These are phyloP conservation scores for Alternaria consortialis DNA, from an alignment of 2,329 filamentous ascomycete species.

Conservation along the genomic window DNA sequence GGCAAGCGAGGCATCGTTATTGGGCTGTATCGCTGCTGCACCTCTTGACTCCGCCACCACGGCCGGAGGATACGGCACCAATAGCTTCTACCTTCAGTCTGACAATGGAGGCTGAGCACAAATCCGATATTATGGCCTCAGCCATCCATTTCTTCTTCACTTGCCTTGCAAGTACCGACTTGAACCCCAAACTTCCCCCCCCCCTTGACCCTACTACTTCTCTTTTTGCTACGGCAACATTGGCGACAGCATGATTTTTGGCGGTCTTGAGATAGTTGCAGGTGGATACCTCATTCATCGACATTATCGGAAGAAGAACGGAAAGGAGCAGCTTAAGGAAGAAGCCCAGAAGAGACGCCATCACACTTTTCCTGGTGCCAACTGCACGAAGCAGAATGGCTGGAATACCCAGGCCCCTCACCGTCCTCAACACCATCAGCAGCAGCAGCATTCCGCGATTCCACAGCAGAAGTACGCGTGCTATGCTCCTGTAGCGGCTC, in stretches of 20 bases:
- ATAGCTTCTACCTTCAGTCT: conserved; percentile 26
- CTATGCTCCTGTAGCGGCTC: conserved; percentile 23
- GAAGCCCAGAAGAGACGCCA: conserved; percentile 38
- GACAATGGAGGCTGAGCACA: conserved; percentile 36
- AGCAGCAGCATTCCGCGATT: conserved; percentile 15
- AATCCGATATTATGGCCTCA: conserved; percentile 29
- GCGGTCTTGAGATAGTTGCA: conserved; percentile 50
- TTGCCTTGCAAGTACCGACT: conserved; percentile 1
- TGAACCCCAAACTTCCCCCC: background rate
- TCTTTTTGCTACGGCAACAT: background rate
- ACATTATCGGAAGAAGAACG: conserved; percentile 48
- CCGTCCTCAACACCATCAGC: conserved; percentile 23
- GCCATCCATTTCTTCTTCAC: conserved; percentile 13
- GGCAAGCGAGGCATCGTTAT: conserved; percentile 14
- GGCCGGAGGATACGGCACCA: conserved; percentile 30
- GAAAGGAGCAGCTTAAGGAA: conserved; percentile 39
- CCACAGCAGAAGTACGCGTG: conserved; percentile 40
- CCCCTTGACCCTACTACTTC: background rate
- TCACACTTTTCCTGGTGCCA: conserved; percentile 41
- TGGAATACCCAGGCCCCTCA: conserved; percentile 23
- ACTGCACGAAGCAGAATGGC: conserved; percentile 28
- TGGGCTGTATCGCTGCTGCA: conserved; percentile 17
- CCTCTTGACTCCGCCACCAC: conserved; percentile 35
- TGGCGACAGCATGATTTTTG: conserved; percentile 48
- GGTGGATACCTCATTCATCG: conserved; percentile 48